Evolutionary conservation across 441 rosid species (phyloP).

Genomic region (Dalechampia spathulata): DNA sequence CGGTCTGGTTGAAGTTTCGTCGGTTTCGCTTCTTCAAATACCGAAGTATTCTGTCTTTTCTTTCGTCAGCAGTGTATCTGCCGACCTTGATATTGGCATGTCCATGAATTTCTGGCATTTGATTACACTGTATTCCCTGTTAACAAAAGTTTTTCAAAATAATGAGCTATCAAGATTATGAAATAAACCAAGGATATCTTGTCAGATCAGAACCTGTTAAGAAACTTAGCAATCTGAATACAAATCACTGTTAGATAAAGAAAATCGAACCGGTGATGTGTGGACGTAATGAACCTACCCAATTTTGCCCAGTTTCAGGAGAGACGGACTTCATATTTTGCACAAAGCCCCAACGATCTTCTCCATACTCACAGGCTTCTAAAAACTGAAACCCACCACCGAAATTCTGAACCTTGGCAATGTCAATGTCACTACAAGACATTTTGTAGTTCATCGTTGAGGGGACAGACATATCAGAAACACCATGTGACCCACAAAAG

Average conservation of each 20-base stretch:
- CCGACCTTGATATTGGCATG: constrained; percentile 52
- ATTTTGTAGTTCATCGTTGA: constrained; percentile 26
- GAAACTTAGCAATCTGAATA: too few relatives aligned
- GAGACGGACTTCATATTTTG: constrained; percentile 41
- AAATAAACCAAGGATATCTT: too few relatives aligned
- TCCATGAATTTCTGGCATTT: constrained; percentile 21
- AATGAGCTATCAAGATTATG: not conserved
- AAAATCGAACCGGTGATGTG: too few relatives aligned
- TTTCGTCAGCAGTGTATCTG: constrained; percentile 72
- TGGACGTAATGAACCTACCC: too few relatives aligned
- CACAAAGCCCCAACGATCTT: constrained; percentile 37
- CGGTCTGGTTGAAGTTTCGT: constrained; percentile 90
- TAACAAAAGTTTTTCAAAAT: not conserved
- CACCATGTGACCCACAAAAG: constrained; percentile 34
- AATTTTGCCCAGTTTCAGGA: constrained; percentile 31
- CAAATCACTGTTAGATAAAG: too few relatives aligned
- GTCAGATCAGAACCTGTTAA: too few relatives aligned
- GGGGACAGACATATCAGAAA: constrained; percentile 32
- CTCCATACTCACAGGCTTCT: constrained; percentile 35
- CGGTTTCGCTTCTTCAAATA: constrained; percentile 88
- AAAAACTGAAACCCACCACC: constrained; percentile 27
- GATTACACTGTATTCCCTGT: constrained; percentile 45
- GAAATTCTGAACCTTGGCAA: constrained; percentile 21
- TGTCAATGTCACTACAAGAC: constrained; percentile 15
- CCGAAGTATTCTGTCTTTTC: constrained; percentile 76